Evolutionary conservation across 139 green algal genomes (phyloP), one percentile per base, ranked within the genome.

Genomic region (Closterium sp.): DNA sequence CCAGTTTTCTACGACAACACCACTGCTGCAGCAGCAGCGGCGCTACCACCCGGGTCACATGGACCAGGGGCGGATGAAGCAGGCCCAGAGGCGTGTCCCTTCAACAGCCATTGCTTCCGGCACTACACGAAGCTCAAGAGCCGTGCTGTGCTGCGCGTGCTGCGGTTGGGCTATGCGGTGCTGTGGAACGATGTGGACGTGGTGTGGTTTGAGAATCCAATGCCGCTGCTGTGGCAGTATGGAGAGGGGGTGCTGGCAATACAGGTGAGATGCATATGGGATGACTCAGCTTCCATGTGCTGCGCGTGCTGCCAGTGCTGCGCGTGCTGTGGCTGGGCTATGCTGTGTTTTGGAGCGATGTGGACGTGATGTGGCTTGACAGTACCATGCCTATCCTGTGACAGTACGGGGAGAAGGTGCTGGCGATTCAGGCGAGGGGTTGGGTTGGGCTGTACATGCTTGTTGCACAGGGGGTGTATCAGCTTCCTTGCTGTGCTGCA

Each of bases 171-270:
- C 24, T 93, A 93, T 34, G 73, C 29, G 0, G 91, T 93, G 62
- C 70, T 93, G 31, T 91, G 86, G 91, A 91, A 17, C 28, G 91
- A 93, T n/a, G 84, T 93, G 11, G 91, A 93, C 79, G 21, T 85
- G 10, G 34, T 88, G 21, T 93, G 91, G 91, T 86, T 93, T 45
- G 31, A 34, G 4, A 45, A 93, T 31, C 86, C 91, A 0, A 4
- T 93, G 29, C 85, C 90, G 4, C 0, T 70, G 30, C 31, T 93
- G 27, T 31, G 22, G 38, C 30, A 30, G 7, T 90, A 89, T 50
- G 87, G 87, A 10, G 9, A 87, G 2, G 85, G 85, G 9, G 62
- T 79, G 62, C 28, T 31, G 85, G 85, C 62, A 4, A 79, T 79
- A 19, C 62, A 79, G 62, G 62, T 79, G 19, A 79, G 62, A 6